These are phyloP conservation scores for Entomophthora muscae DNA, from an alignment of 371 early-diverging fungal species.

Conservation along the genomic window DNA sequence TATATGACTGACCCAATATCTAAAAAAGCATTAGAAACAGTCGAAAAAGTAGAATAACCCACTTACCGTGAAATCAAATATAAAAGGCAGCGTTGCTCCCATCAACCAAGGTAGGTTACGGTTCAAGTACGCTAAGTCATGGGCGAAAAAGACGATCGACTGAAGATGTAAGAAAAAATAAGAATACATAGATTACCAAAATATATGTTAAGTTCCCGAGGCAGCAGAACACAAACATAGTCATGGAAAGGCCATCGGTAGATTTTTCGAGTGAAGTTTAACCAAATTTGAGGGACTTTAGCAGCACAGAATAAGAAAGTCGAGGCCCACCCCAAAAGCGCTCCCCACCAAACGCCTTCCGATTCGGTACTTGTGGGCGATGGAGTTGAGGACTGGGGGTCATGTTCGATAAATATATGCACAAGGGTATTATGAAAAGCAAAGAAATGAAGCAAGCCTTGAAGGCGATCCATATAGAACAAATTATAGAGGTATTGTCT, in stretches of 20 bases:
- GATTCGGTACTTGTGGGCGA: background rate
- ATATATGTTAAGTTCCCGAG: constrained; percentile 60
- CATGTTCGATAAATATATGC: too few relatives aligned
- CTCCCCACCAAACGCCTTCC: background rate
- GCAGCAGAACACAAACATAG: constrained; percentile 68
- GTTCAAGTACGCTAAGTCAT: background rate
- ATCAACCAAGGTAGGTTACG: background rate
- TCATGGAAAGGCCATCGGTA: constrained; percentile 49
- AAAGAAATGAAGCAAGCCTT: background rate
- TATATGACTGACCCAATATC: too few relatives aligned
- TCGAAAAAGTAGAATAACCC: too few relatives aligned
- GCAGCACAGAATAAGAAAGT: background rate
- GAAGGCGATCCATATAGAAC: too few relatives aligned
- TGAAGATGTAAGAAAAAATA: background rate
- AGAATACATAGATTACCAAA: constrained; percentile 8
- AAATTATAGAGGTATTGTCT: background rate
- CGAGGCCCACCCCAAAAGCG: background rate
- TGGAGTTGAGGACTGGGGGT: background rate
- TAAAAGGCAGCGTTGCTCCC: constrained; percentile 2
- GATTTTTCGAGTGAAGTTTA: constrained; percentile 50
- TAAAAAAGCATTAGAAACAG: too few relatives aligned
- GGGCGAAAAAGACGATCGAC: background rate
- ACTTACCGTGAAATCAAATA: constrained; percentile 1
- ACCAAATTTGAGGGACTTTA: constrained; percentile 56
- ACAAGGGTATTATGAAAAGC: background rate